Percentiles rank a stretch among this genome's conserved stretches.
These are phyloP conservation scores for Dillenia turbinata DNA, from an alignment of 164 flowering plant species.

Conservation along the genomic window DNA sequence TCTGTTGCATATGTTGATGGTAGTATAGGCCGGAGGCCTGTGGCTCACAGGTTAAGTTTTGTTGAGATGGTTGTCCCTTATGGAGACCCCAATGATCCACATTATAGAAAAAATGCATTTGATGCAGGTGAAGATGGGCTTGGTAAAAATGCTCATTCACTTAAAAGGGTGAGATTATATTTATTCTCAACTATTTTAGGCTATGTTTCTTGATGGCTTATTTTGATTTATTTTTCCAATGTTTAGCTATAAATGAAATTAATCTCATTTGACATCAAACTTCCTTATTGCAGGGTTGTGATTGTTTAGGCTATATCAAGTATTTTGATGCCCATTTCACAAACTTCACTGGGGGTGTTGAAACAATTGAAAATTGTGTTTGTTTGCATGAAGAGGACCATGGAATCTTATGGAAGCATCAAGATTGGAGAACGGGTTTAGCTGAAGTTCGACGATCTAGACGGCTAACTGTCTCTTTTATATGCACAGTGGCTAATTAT, in stretches of 20 bases:
- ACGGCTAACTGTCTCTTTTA: slow-evolving; percentile 67
- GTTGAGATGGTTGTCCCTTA: slow-evolving; percentile 97
- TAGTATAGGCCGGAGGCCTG: slow-evolving; percentile 79
- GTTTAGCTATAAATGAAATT: no score
- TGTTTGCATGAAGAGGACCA: slow-evolving; percentile 93
- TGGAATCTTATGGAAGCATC: slow-evolving; percentile 92
- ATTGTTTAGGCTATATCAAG: slow-evolving; percentile 82
- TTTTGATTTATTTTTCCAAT: not conserved
- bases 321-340: slow-evolving; percentile 92
- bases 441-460: slow-evolving; percentile 87
- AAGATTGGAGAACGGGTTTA: slow-evolving; percentile 89
- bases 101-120: slow-evolving; percentile 92
- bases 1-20: slow-evolving; percentile 94
- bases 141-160: slow-evolving; percentile 93
- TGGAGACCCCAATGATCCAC: slow-evolving; percentile 95
- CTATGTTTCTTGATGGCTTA: not conserved
- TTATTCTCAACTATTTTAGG: not conserved
- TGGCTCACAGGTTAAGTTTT: slow-evolving; percentile 87
- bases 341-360: slow-evolving; percentile 90
- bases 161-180: slow-evolving; percentile 54
- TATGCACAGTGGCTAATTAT: slow-evolving; percentile 89
- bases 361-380: slow-evolving; percentile 93
- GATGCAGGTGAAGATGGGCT: slow-evolving; percentile 98
- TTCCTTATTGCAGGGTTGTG: slow-evolving; percentile 68
- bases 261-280: not conserved